Evolutionary conservation across 768 basidiomycete species (phyloP).

Genomic region (Pleurotus giganteus): DNA sequence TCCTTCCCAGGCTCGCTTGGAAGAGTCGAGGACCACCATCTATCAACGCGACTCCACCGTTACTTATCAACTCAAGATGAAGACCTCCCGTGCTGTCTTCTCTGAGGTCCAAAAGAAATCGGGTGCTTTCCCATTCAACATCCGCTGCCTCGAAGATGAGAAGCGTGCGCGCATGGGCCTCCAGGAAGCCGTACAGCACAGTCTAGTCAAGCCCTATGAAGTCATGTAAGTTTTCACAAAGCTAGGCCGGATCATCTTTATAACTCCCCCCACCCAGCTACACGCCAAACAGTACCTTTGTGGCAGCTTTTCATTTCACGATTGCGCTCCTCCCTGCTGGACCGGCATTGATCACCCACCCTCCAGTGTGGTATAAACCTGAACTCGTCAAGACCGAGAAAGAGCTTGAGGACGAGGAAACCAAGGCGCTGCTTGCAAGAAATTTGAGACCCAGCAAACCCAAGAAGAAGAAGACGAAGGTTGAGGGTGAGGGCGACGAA

Average conservation of each 20-base stretch:
- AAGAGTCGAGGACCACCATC: constrained; percentile 89
- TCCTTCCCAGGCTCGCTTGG: constrained; percentile 69
- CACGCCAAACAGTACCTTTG: constrained; percentile 79
- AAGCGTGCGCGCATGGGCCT: constrained; percentile 94
- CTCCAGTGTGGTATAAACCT: constrained; percentile 90
- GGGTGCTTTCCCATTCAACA: constrained; percentile 96
- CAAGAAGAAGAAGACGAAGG: constrained; percentile 79
- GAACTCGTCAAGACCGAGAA: constrained; percentile 90
- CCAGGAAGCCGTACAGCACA: constrained; percentile 94
- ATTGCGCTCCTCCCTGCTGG: constrained; percentile 90
- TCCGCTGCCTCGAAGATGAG: constrained; percentile 93
- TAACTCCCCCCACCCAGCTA: constrained; percentile 43
- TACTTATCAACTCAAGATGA: constrained; percentile 97
- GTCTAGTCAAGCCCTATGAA: constrained; percentile 91
- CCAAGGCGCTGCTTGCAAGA: constrained; percentile 75
- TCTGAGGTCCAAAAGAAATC: constrained; percentile 98
- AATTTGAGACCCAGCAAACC: constrained; percentile 89
- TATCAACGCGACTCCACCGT: constrained; percentile 85
- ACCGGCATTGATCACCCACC: constrained; percentile 81
- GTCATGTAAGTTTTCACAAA: constrained; percentile 78
- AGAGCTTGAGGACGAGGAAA: constrained; percentile 82
- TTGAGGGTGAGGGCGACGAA: constrained; percentile 40
- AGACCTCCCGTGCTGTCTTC: constrained; percentile 94
- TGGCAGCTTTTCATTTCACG: constrained; percentile 97
- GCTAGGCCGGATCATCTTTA: not conserved